phyloP scores from a whole-genome alignment of 2,329 filamentous ascomycete species.

The Fusarium haematococcum region DNA sequence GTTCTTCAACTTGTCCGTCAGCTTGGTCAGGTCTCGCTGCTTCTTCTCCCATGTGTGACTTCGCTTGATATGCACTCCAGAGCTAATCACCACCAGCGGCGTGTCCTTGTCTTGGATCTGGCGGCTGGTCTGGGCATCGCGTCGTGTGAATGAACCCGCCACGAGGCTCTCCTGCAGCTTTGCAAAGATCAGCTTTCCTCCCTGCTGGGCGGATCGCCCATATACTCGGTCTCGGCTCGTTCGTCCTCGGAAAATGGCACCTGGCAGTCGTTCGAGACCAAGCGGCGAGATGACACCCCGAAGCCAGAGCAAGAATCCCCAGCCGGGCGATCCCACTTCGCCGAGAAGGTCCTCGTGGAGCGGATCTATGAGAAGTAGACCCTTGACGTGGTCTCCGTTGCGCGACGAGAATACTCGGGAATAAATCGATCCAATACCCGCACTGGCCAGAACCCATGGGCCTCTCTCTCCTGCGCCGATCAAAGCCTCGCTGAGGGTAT shows the following conservation, averaged over 20 bases:
- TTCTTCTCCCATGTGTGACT: slow-evolving; percentile 83
- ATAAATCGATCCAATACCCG: slow-evolving; percentile 89
- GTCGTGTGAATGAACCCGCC: slow-evolving; percentile 83
- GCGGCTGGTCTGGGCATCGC: slow-evolving; percentile 82
- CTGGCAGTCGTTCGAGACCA: slow-evolving; percentile 82
- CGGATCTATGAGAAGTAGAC: slow-evolving; percentile 87
- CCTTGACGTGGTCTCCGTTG: slow-evolving; percentile 79
- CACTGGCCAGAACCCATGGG: slow-evolving; percentile 88
- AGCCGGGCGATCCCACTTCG: slow-evolving; percentile 72
- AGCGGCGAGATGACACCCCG: slow-evolving; percentile 88
- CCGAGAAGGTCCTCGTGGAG: slow-evolving; percentile 88
- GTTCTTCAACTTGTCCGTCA: slow-evolving; percentile 81
- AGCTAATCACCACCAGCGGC: slow-evolving; percentile 85
- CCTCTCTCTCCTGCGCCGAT: slow-evolving; percentile 83
- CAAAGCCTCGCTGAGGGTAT: slow-evolving; percentile 88
- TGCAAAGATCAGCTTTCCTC: slow-evolving; percentile 86
- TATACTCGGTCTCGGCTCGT: slow-evolving; percentile 86
- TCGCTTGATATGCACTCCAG: slow-evolving; percentile 75
- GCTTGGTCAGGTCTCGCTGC: slow-evolving; percentile 83
- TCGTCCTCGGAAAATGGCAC: slow-evolving; percentile 84
- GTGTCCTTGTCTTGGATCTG: slow-evolving; percentile 83
- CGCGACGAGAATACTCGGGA: slow-evolving; percentile 91
- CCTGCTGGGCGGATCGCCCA: slow-evolving; percentile 82
- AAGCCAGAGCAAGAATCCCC: slow-evolving; percentile 88
- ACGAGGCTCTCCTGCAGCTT: slow-evolving; percentile 94